Evolutionary conservation across 129 eudicot species (phyloP).

Genomic region (Flaveria brownii): DNA sequence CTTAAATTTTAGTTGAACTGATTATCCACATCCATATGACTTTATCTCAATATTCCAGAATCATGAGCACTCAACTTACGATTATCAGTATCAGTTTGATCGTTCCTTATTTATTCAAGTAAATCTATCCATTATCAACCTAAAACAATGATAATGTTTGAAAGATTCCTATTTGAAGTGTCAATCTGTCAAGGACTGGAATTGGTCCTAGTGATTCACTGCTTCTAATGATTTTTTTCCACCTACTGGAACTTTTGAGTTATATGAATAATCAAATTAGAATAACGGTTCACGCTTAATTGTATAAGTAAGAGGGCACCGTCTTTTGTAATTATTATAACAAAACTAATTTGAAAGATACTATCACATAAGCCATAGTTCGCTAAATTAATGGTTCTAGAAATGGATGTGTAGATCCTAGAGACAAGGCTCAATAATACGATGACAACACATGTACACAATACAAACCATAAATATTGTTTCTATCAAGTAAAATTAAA

Average conservation of each 20-base stretch:
- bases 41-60: background rate
- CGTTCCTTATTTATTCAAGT: background rate
- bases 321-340: background rate
- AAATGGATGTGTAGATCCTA: background rate
- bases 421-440: background rate
- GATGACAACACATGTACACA: background rate
- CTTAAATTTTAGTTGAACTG: background rate
- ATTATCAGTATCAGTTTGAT: background rate
- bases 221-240: background rate
- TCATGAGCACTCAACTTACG: background rate
- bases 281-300: background rate
- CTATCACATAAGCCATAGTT: too few relatives aligned
- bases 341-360: too few relatives aligned
- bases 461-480: background rate
- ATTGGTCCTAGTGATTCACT: background rate
- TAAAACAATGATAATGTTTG: background rate
- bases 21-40: conserved; percentile 3
- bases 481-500: background rate
- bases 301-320: background rate
- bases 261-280: background rate
- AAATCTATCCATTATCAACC: background rate
- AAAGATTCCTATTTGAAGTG: background rate
- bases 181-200: background rate
- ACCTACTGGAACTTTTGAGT: background rate
- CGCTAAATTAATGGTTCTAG: background rate